Base-by-base conservation (phyloP, 257 asterid species). In the Fraxinus quadrangulata region DNA sequence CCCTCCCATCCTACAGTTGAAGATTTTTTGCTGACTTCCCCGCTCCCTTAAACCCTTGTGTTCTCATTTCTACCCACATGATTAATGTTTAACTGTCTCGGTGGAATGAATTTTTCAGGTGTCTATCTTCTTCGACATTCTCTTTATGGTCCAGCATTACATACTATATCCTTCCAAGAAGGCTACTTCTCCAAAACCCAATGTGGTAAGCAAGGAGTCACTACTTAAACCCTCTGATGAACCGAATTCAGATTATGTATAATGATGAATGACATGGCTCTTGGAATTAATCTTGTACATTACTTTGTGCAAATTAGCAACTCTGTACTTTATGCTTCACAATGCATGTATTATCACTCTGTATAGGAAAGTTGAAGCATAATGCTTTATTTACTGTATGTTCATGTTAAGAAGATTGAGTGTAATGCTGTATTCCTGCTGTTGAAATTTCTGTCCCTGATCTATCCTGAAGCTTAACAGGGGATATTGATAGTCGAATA, bases 111-210 rank as follows among this genome's bases (percentile, higher is more conserved):
- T 68, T 24, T 72, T 83, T 79, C 87, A 94, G 98, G 96, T 94
- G 68, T 92, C 97, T 0, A 74, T 95, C 56, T 85, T 86, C 81
- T 92, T 94, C 73, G 96, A 94, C 85, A 74, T 94, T 76, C 90
- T 94, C 63, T 92, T 94, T 87, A 94, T 94, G 63, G 69, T 94
- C 81, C 98, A 94, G 88, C 97, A 92, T 82, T 92, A 86, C 23
- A 80, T 92, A 76, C 86, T 94, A 14, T 94, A 94, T 82, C 89
- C 85, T 24, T 37, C 89, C 56, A 88, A 75, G 77, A 84, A 71
- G 8, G 75, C 19, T 6, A 37, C 1, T 66, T 36, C 87, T 47
- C 72, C 90, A 5, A 69, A 78, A 4, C 79, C 83, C 36, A 85
- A 78, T 49, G 84, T 30, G 89, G 96, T 85, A 86, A 88, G 84